Percentiles rank a stretch among this genome's conserved stretches.
Conservation (phyloP, 169 alveolate genomes). For the Plasmodium yoelii region DNA sequence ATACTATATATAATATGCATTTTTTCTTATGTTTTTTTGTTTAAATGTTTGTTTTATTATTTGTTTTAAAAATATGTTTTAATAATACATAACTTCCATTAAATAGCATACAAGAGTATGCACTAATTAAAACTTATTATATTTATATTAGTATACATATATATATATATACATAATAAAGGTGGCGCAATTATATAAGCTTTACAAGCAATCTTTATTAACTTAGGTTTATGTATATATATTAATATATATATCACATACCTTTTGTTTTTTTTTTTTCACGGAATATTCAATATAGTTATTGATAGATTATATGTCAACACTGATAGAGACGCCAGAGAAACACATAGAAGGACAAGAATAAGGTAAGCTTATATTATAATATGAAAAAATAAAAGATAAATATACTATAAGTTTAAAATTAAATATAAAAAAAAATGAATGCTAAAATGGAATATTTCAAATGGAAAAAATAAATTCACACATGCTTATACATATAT, state of each 20-base stretch:
- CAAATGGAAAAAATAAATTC: neutral
- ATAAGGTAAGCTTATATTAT: neutral
- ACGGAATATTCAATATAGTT: constrained; percentile 16
- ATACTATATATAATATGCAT: neutral
- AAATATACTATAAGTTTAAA: neutral
- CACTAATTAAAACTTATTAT: constrained; percentile 5
- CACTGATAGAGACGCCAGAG: constrained; percentile 17
- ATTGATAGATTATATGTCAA: constrained; percentile 29
- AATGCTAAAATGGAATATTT: neutral
- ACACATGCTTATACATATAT: too few relatives aligned
- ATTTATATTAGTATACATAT: neutral
- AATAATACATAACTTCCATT: neutral
- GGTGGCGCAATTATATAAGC: neutral
- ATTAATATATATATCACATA: constrained; percentile 4
- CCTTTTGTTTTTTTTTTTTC: constrained; percentile 6
- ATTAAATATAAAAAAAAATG: neutral
- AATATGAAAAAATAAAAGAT: neutral
- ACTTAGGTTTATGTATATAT: constrained; percentile 15
- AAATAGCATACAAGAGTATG: constrained; percentile 66
- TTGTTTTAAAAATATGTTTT: constrained; percentile 11
- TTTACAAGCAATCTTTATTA: neutral
- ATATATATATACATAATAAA: constrained; percentile 24
- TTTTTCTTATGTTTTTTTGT: constrained; percentile 9
- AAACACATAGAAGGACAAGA: constrained; percentile 23
- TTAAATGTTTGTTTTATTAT: constrained; percentile 1